These are phyloP conservation scores for Exidia glandulosa DNA, from an alignment of 768 basidiomycete species.

Conservation along the genomic window DNA sequence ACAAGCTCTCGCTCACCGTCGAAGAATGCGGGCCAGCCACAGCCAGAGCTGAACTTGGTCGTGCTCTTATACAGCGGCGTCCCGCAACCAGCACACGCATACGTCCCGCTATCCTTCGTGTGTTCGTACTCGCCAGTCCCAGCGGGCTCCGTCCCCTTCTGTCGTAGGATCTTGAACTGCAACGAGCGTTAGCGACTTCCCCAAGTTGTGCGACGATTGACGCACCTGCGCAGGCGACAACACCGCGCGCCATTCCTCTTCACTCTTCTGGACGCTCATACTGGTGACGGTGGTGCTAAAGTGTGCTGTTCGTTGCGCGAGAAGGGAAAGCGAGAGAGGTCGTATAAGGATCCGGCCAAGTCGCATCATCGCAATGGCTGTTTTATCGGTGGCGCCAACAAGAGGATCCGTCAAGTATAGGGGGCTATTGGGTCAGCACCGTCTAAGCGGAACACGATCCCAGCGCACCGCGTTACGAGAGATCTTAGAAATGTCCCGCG, in stretches of 20 bases:
- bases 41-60: constrained; percentile 88
- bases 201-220: background rate
- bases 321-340: background rate
- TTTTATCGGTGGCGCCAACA: background rate
- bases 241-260: constrained; percentile 75
- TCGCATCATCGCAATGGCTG: background rate
- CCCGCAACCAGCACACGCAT: constrained; percentile 68
- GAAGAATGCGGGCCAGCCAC: constrained; percentile 98
- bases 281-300: background rate
- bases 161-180: constrained; percentile 74
- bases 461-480: background rate
- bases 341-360: background rate
- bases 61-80: constrained; percentile 79
- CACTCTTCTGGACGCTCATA: constrained; percentile 33
- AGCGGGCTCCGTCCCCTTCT: constrained; percentile 79
- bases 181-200: background rate
- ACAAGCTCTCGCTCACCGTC: constrained; percentile 42
- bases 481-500: background rate
- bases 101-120: constrained; percentile 52
- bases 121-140: constrained; percentile 77
- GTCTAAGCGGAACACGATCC: too few relatives aligned
- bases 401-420: too few relatives aligned
- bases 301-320: background rate
- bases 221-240: constrained; percentile 73
- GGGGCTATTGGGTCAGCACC: too few relatives aligned